phyloP scores from a whole-genome alignment of 306 rosid species.

The Acacia confusa region DNA sequence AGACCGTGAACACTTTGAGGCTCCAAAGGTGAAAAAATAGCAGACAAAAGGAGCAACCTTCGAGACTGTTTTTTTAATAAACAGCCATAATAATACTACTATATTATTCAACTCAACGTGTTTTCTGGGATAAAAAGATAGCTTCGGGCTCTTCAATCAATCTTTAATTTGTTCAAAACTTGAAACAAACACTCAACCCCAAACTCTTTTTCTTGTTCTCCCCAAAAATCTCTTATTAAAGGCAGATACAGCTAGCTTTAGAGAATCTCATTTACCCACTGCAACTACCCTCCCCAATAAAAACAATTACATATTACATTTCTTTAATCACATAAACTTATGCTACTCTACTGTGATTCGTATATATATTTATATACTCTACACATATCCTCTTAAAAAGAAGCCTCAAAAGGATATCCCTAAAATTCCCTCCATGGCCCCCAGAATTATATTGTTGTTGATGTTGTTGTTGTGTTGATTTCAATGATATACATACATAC shows the following conservation, averaged over 20 bases:
- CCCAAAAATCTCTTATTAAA: constrained; percentile 39
- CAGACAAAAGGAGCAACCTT: constrained; percentile 51
- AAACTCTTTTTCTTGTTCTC: constrained; percentile 42
- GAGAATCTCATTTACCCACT: constrained; percentile 53
- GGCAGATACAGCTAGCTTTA: constrained; percentile 34
- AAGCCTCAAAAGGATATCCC: constrained; percentile 18
- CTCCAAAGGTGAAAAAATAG: constrained; percentile 39
- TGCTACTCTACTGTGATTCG: not conserved
- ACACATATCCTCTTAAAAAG: not conserved
- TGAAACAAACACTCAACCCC: constrained; percentile 29
- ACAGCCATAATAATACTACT: not conserved
- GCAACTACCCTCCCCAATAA: constrained; percentile 19
- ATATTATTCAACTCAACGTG: constrained; percentile 47
- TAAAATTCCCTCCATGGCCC: constrained; percentile 23
- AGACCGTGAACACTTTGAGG: constrained; percentile 26
- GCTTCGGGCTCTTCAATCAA: constrained; percentile 43
- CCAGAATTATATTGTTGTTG: not conserved
- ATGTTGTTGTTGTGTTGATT: not conserved
- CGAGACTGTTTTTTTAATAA: constrained; percentile 27
- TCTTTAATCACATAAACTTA: no score
- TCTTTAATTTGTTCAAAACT: constrained; percentile 25
- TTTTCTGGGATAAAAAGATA: constrained; percentile 46
- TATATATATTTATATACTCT: not conserved
- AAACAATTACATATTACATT: not conserved
- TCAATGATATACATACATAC: not conserved